phyloP scores from a whole-genome alignment of 495 filamentous ascomycete species.

The Podospora australis region DNA sequence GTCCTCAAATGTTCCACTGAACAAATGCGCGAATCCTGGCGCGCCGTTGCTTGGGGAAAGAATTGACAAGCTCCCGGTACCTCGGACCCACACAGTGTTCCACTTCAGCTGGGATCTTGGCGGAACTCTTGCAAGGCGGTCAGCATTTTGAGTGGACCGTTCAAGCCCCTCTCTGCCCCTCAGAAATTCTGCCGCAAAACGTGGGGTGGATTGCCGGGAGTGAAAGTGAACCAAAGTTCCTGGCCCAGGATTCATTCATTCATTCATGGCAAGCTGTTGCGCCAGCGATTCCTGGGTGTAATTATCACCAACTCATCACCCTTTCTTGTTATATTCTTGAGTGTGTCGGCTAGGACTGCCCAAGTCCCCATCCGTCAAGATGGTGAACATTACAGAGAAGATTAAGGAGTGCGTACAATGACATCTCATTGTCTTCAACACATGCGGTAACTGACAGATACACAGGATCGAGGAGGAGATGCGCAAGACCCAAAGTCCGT shows the following conservation, averaged over 20 bases:
- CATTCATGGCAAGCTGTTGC: no score
- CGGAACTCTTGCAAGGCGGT: conserved; percentile 11
- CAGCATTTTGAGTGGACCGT: not conserved
- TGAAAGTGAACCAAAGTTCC: no score
- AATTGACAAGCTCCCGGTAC: not conserved
- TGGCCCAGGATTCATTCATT: conserved; percentile 10
- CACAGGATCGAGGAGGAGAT: conserved; percentile 98
- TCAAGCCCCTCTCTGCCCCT: conserved; percentile 18
- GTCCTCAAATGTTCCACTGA: no score
- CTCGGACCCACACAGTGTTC: not conserved
- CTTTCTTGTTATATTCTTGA: conserved; percentile 5
- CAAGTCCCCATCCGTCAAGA: conserved; percentile 48
- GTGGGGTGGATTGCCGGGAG: no score
- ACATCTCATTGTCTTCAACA: not conserved
- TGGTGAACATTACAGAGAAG: conserved; percentile 99
- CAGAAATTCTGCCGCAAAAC: conserved; percentile 31
- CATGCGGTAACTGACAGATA: conserved; percentile 25
- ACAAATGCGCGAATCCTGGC: not conserved
- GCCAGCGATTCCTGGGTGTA: not conserved
- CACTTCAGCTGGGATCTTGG: not conserved
- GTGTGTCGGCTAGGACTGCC: conserved; percentile 4
- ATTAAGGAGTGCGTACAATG: conserved; percentile 79
- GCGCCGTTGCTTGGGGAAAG: not conserved
- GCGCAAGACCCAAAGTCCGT: conserved; percentile 89
- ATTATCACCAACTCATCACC: conserved; percentile 10